Evolutionary conservation across 2,329 filamentous ascomycete genomes (phyloP).

Genomic region (Alternaria brassicae): DNA sequence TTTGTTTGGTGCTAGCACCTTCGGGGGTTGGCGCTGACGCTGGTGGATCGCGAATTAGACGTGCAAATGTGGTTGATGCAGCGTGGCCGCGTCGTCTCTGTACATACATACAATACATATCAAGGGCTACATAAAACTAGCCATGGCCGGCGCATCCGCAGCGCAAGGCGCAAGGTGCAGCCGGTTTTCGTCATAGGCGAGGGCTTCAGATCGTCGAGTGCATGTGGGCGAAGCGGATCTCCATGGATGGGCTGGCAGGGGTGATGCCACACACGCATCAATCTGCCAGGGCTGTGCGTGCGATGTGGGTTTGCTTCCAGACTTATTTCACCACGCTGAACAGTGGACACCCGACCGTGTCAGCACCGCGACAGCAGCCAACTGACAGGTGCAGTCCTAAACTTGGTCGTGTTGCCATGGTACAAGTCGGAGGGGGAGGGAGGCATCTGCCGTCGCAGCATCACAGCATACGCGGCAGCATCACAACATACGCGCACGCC

Average conservation of each 20-base stretch:
- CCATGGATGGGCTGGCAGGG: slow-evolving; percentile 17
- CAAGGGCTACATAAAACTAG: not conserved
- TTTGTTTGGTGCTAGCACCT: slow-evolving; percentile 1
- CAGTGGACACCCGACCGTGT: not conserved
- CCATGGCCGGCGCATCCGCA: not conserved
- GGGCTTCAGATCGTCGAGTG: slow-evolving; percentile 9
- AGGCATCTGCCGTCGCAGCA: slow-evolving; percentile 1
- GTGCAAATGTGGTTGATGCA: not conserved
- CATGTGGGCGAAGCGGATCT: slow-evolving; percentile 16
- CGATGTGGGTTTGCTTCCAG: not conserved
- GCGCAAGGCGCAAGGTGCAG: slow-evolving; percentile 5
- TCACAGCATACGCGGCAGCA: not conserved
- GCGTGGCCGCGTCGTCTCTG: slow-evolving; percentile 4
- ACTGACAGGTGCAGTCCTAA: not conserved
- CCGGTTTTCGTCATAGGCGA: slow-evolving; percentile 7
- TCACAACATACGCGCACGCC: slow-evolving; percentile 6
- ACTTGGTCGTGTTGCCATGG: not conserved
- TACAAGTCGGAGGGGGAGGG: not conserved
- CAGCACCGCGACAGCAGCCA: not conserved
- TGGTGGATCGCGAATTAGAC: not conserved
- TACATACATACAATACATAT: too few species aligned
- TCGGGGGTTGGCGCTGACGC: slow-evolving; percentile 18
- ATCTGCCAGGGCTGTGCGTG: slow-evolving; percentile 1
- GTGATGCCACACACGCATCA: slow-evolving; percentile 18
- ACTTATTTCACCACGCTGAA: not conserved